Base-by-base conservation (phyloP, 202 grass and related monocot genomes). In the Elaeis oleifera region DNA sequence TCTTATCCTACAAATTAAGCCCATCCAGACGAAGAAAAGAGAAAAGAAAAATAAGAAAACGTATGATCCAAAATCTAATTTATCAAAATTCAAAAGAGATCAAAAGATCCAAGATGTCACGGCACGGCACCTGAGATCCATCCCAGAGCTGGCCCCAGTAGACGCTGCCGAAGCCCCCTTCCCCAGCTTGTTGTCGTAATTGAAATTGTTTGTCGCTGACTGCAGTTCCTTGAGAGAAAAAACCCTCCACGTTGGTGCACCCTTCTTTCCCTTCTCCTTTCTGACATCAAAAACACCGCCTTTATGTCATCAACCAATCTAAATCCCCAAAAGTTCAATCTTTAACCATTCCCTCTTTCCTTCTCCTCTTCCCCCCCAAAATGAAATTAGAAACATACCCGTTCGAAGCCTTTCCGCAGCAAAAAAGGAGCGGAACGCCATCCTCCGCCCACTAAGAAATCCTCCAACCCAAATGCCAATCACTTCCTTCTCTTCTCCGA, bases 101-200 rank as follows among this genome's bases (percentile, higher is more conserved):
- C 2, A 11, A 44, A 9, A 44, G 36, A 44, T 44, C 36, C 36
- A 44, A 44, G 36, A 44, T 3, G 16, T 2, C 24, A 36, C 3
- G 3, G 6, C 24, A 36, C 3, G 3, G 6, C 27, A 68, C 65
- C 65, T 68, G 65, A 44, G 65, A 56, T 68, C 65, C 65, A 56
- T 68, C 65, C 28, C 49, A 56, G 27, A 68, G 65, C 26, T 23
- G 65, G 6, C 65, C 65, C 26, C 51, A 11, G 8, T 56, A 68
- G 11, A 68, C 65, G 18, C 65, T 68, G 5, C 65, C 65, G 6
- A 68, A 68, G 4, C 65, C 65, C 17, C 65, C 65, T 23, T 68
- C 65, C 16, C 65, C 18, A 68, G 29, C 17, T 68, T 68, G 52
- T 68, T 68, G n/a, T 68, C 65, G 28, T 68, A 68, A 36, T 68